Percentiles rank a stretch among this genome's conserved stretches.
Conservation (phyloP, 129 eudicot genomes). For the Apium graveolens region DNA sequence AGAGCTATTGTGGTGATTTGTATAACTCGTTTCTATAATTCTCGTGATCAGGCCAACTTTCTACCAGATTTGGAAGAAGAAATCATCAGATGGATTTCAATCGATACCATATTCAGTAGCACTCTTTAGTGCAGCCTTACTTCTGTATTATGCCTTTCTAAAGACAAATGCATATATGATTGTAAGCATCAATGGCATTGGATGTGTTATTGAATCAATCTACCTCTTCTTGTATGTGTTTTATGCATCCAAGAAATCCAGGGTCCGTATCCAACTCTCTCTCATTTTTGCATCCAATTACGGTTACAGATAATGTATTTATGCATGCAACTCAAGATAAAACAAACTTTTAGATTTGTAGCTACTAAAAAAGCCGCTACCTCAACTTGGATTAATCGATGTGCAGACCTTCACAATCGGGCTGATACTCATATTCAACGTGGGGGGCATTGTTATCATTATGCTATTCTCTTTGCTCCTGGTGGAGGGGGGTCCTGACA, state of each 20-base stretch:
- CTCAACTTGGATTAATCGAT: not conserved
- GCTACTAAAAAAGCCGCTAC: not conserved
- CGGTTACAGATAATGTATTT: not conserved
- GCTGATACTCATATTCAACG: slow-evolving; percentile 37
- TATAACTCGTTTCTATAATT: not conserved
- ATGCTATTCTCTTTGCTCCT: slow-evolving; percentile 29
- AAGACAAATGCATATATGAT: slow-evolving; percentile 45
- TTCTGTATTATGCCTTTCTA: slow-evolving; percentile 43
- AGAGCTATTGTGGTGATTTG: not conserved
- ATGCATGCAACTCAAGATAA: not conserved
- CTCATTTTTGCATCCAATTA: not conserved
- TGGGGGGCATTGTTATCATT: slow-evolving; percentile 32
- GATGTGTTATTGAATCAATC: slow-evolving; percentile 33
- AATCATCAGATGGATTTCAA: slow-evolving; percentile 52
- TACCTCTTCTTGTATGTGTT: slow-evolving; percentile 31
- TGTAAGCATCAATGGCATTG: slow-evolving; percentile 48
- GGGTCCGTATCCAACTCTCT: slow-evolving; percentile 20
- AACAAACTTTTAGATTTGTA: not conserved
- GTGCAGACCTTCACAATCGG: slow-evolving; percentile 41
- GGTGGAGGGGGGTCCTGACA: slow-evolving; percentile 39
- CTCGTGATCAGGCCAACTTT: slow-evolving; percentile 41
- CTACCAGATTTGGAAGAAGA: slow-evolving; percentile 26
- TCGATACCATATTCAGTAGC: slow-evolving; percentile 47
- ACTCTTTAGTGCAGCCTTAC: slow-evolving; percentile 44
- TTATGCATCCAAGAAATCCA: slow-evolving; percentile 44